Evolutionary conservation across 306 rosid species (phyloP).

Genomic region (Inga laurina): DNA sequence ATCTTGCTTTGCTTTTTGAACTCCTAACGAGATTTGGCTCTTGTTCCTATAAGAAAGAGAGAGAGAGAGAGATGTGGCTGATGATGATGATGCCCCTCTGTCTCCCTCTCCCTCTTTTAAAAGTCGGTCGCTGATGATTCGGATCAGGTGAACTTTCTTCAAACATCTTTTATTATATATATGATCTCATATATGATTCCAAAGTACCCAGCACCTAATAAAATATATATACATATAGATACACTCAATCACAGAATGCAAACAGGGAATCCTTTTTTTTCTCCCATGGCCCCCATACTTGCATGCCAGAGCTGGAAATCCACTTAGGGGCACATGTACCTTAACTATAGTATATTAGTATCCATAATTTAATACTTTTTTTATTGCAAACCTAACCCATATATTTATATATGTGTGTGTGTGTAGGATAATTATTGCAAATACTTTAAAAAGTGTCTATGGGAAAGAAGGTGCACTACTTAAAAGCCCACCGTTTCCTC

Average conservation of each 20-base stretch:
- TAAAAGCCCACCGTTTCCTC: conserved; percentile 46
- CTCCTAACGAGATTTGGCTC: background rate
- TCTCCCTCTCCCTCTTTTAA: conserved; percentile 10
- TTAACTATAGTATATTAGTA: conserved; percentile 6
- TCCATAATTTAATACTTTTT: background rate
- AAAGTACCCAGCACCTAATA: conserved; percentile 47
- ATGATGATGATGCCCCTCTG: background rate
- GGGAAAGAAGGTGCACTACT: conserved; percentile 50
- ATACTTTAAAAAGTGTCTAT: conserved; percentile 26
- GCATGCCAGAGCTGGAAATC: conserved; percentile 57
- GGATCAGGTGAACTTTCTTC: conserved; percentile 15
- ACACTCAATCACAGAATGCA: conserved; percentile 32
- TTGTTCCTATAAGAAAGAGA: background rate
- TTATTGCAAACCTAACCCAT: conserved; percentile 32
- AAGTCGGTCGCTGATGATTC: background rate
- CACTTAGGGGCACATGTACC: conserved; percentile 60
- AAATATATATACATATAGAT: background rate
- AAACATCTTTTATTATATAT: background rate
- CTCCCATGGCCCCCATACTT: conserved; percentile 53
- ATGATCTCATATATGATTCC: conserved; percentile 36
- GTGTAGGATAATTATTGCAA: background rate
- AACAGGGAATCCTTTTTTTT: conserved; percentile 44
- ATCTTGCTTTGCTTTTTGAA: conserved; percentile 26
- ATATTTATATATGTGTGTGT: conserved; percentile 26
- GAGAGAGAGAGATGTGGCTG: background rate